These are phyloP conservation scores for Bisporella sp. DNA, from an alignment of 2,329 filamentous ascomycete genomes.

Conservation along the genomic window DNA sequence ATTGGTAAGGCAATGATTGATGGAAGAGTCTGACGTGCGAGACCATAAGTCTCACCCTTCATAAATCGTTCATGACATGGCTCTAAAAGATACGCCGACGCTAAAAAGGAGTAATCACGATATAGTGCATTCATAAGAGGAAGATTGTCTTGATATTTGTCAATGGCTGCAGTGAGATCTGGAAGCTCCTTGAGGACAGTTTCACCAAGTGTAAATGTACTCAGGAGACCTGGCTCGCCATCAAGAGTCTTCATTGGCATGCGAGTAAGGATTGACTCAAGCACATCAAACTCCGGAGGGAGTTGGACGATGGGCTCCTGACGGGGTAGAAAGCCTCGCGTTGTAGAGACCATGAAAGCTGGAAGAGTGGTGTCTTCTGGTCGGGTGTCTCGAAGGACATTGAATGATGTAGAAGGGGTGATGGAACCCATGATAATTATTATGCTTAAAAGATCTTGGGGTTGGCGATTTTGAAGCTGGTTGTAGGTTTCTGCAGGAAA, in stretches of 20 bases:
- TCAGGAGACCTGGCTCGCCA: constrained; percentile 72
- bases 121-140: constrained; percentile 81
- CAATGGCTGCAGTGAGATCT: constrained; percentile 66
- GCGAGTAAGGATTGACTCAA: constrained; percentile 65
- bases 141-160: constrained; percentile 66
- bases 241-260: constrained; percentile 74
- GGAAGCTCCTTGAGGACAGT: constrained; percentile 68
- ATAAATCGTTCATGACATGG: constrained; percentile 74
- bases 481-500: constrained; percentile 6
- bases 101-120: constrained; percentile 85
- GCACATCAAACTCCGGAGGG: constrained; percentile 64
- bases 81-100: constrained; percentile 84
- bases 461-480: not conserved
- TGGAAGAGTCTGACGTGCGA: constrained; percentile 69
- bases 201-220: constrained; percentile 64
- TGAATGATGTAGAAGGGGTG: constrained; percentile 35
- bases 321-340: constrained; percentile 67
- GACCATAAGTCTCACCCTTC: constrained; percentile 68
- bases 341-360: constrained; percentile 74
- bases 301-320: constrained; percentile 55
- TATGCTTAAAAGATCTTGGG: not conserved
- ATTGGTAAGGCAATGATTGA: constrained; percentile 73
- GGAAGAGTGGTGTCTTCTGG: constrained; percentile 57
- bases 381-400: constrained; percentile 55
- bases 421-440: constrained; percentile 23